phyloP scores from a whole-genome alignment of 331 rosid species.

The Quercus lobata region DNA sequence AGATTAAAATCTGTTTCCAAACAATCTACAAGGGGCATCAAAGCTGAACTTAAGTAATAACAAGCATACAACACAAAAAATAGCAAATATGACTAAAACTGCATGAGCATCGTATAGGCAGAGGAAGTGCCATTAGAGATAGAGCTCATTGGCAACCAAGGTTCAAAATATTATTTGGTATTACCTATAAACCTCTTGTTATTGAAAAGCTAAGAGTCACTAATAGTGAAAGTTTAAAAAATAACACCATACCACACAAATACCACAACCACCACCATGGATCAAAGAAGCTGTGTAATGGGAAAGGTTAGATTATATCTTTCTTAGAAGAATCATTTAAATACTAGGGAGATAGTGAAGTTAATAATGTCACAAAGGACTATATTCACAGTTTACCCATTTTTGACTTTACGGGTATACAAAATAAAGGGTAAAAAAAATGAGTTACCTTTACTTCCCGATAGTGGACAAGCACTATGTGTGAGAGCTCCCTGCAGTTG shows the following conservation, averaged over 20 bases:
- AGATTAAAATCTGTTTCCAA: background rate
- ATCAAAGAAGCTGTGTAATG: background rate
- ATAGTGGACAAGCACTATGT: slow-evolving; percentile 87
- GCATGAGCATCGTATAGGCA: background rate
- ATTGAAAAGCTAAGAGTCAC: background rate
- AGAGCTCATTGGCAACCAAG: no score
- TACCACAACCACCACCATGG: background rate
- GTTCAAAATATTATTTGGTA: background rate
- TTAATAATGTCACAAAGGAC: slow-evolving; percentile 5
- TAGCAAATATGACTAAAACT: background rate
- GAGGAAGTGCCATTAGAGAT: no score
- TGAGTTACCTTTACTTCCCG: slow-evolving; percentile 66
- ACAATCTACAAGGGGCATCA: background rate
- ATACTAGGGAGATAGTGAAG: background rate
- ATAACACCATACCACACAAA: background rate
- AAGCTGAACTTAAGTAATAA: background rate
- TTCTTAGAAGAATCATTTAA: background rate
- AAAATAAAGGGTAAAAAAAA: background rate
- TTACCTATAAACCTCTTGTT: background rate
- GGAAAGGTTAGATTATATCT: background rate
- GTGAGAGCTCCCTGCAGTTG: slow-evolving; percentile 68
- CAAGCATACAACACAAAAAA: background rate
- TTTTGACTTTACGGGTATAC: background rate
- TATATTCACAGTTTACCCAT: background rate
- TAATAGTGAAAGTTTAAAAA: background rate